Conservation (phyloP, 768 basidiomycete species). For the Boletales sp. region DNA sequence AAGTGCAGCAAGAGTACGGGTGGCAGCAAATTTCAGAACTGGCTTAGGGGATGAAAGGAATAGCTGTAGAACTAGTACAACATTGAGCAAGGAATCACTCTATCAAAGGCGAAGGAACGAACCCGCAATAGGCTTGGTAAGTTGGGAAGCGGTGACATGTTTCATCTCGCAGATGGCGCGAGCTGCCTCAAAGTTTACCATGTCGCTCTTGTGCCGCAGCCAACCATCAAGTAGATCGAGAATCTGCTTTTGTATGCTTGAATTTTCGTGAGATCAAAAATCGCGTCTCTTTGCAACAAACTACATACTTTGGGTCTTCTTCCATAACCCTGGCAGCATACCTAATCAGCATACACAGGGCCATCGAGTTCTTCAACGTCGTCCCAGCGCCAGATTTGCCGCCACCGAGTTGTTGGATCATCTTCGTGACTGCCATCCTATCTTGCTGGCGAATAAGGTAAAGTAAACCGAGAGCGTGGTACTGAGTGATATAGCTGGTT, state of each 20-base stretch:
- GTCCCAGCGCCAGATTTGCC: slow-evolving; percentile 82
- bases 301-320: slow-evolving; percentile 91
- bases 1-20: slow-evolving; percentile 88
- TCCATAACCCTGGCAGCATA: slow-evolving; percentile 99
- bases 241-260: slow-evolving; percentile 87
- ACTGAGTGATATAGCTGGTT: slow-evolving; percentile 92
- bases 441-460: slow-evolving; percentile 97
- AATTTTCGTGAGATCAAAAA: background rate
- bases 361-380: slow-evolving; percentile 92
- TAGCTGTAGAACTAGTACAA: slow-evolving; percentile 73
- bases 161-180: slow-evolving; percentile 97
- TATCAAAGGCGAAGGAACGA: slow-evolving; percentile 20
- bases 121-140: slow-evolving; percentile 89
- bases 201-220: slow-evolving; percentile 98
- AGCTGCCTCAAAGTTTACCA: slow-evolving; percentile 99
- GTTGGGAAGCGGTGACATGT: slow-evolving; percentile 69
- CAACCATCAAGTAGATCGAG: slow-evolving; percentile 91
- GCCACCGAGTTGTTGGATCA: slow-evolving; percentile 96
- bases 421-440: slow-evolving; percentile 98
- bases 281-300: background rate
- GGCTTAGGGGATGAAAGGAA: slow-evolving; percentile 96
- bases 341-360: slow-evolving; percentile 96
- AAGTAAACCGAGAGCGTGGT: slow-evolving; percentile 91
- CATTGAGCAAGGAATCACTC: slow-evolving; percentile 4
- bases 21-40: slow-evolving; percentile 94